Base-by-base conservation (phyloP, 2,329 filamentous ascomycete species). In the Phoma sp. region DNA sequence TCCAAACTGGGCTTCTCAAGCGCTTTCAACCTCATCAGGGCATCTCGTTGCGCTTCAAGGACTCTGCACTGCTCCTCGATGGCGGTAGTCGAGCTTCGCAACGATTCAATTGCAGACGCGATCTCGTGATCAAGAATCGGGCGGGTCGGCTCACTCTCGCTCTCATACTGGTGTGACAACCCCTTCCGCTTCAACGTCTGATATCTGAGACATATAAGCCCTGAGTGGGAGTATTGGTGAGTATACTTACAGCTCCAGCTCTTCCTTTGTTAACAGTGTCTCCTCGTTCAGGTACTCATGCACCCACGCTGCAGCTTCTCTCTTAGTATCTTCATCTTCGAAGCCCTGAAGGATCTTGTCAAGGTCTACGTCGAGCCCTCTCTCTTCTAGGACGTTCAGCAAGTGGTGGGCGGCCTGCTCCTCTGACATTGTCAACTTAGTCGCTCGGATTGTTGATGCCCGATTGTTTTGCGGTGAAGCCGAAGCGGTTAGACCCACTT, bases 41-140 rank as follows among this genome's bases (percentile, higher is more conserved):
- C 86, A 62, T 84, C 82, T 56, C 85, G 84, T 70, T 91, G 88
- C 45, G 82, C 78, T 51, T 82, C 81, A 17, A 91, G 70, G 0
- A 82, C 78, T 66, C 86, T 84, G 25, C 82, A 86, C 67, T 91
- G 88, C 71, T 83, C 83, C 58, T 84, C 80, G 25, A 91, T 88
- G 17, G 81, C 82, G 17, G 81, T 81, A 0, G 88, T 90, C 1
- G 88, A 89, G 33, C 78, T 78, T 55, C 84, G 81, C n/a, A 92
- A 77, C 48, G 88, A 84, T 3, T 83, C 80, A 44, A 89, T 85
- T 15, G 88, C 88, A 36, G 77, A 73, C 48, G 79, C 79, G 51
- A 91, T 77, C 46, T 90, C 86, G 24, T 82, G 76, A 53, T 90
- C 86, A 13, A 78, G 75, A 40, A 89, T 72, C 5, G 83, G 80